A percentile compares a stretch with the other conserved stretches of the same genome.
These are phyloP conservation scores for Amaranthus tricolor DNA, from an alignment of 179 eudicot species.

Conservation along the genomic window DNA sequence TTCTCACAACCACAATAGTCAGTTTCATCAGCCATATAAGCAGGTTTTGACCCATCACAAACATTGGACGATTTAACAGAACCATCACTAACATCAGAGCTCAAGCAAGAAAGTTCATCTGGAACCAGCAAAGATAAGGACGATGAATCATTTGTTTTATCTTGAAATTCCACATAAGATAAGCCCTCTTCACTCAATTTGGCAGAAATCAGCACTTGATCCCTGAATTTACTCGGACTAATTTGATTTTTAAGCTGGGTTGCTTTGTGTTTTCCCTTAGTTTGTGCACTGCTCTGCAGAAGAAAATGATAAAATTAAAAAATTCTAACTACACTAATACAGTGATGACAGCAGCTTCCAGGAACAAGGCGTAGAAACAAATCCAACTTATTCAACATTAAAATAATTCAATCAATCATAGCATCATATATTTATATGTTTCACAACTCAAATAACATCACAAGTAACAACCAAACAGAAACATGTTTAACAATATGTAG, in stretches of 20 bases:
- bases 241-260: conserved; percentile 23
- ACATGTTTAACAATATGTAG: not conserved
- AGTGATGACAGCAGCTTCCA: not conserved
- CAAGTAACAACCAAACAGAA: not conserved
- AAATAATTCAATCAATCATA: not conserved
- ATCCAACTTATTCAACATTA: not conserved
- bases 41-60: conserved; percentile 27
- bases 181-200: conserved; percentile 34
- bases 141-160: conserved; percentile 27
- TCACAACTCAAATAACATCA: not conserved
- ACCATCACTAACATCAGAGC: conserved; percentile 19
- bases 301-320: conserved; percentile 16
- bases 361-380: not conserved
- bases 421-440: not conserved
- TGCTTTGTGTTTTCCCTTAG: conserved; percentile 46
- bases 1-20: conserved; percentile 24
- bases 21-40: conserved; percentile 16
- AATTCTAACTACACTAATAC: not conserved
- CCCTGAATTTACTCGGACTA: conserved; percentile 29
- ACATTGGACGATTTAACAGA: conserved; percentile 7
- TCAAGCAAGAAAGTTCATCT: conserved; percentile 36
- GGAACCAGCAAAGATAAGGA: conserved; percentile 27
- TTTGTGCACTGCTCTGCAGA: conserved; percentile 39
- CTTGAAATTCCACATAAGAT: conserved; percentile 27
- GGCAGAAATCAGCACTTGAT: conserved; percentile 28